Evolutionary conservation across 441 rosid genomes (phyloP).

Genomic region (Macaranga tanarius): DNA sequence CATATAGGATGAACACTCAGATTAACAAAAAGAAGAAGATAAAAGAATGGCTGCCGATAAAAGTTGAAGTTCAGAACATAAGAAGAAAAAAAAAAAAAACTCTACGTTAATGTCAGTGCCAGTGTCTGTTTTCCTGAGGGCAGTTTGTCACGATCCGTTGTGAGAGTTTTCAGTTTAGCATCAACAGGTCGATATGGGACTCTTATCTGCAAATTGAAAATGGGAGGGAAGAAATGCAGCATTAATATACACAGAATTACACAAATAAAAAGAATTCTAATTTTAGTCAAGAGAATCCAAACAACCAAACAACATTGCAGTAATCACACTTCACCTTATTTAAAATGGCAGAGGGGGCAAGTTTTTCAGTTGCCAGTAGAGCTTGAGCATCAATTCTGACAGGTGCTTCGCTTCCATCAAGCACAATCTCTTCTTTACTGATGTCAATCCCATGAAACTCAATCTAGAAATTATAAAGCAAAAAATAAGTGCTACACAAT

Average conservation of each 20-base stretch:
- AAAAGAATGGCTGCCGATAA: slow-evolving; percentile 5
- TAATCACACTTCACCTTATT: slow-evolving; percentile 56
- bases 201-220: slow-evolving; percentile 55
- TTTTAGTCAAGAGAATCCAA: slow-evolving; percentile 11
- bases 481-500: slow-evolving; percentile 4
- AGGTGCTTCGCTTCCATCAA: slow-evolving; percentile 98
- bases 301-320: slow-evolving; percentile 15
- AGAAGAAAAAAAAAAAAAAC: slow-evolving; percentile 18
- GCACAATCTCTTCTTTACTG: slow-evolving; percentile 71
- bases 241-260: slow-evolving; percentile 12
- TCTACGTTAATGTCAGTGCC: slow-evolving; percentile 87
- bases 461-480: slow-evolving; percentile 43
- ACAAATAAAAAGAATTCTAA: slow-evolving; percentile 13
- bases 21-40: neutral
- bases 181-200: slow-evolving; percentile 88
- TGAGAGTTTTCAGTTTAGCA: slow-evolving; percentile 69
- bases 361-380: slow-evolving; percentile 69
- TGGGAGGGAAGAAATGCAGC: slow-evolving; percentile 6
- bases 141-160: slow-evolving; percentile 71
- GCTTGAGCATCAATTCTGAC: slow-evolving; percentile 79
- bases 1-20: slow-evolving; percentile 1
- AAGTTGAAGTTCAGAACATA: slow-evolving; percentile 17
- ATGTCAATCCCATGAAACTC: slow-evolving; percentile 80
- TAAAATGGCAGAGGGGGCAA: slow-evolving; percentile 71
- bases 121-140: slow-evolving; percentile 93